A percentile compares a stretch with the other conserved stretches of the same genome.
Conservation (phyloP, 2,329 filamentous ascomycete species). For the Madurella fahalii region DNA sequence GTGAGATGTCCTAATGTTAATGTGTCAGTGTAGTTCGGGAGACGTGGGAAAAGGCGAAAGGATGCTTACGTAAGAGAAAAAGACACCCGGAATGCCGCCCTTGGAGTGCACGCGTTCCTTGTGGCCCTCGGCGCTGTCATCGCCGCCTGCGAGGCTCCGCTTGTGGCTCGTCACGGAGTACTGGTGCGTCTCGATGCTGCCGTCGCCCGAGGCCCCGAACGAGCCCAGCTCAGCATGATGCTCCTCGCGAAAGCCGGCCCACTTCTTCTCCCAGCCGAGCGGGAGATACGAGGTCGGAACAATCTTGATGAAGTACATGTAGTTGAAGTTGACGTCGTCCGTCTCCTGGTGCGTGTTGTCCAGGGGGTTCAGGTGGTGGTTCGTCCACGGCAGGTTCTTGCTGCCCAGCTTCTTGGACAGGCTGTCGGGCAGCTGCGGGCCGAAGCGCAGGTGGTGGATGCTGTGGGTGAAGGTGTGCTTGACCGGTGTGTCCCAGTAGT, state of each 20-base stretch:
- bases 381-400: conserved; percentile 65
- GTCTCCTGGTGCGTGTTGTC: conserved; percentile 76
- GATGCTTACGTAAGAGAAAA: conserved; percentile 87
- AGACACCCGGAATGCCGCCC: conserved; percentile 93
- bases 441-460: conserved; percentile 88
- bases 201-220: conserved; percentile 62
- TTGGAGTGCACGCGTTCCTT: conserved; percentile 85
- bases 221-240: conserved; percentile 62
- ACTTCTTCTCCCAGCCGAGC: conserved; percentile 74
- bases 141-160: conserved; percentile 77
- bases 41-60: not conserved
- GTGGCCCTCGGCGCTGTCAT: conserved; percentile 82
- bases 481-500: conserved; percentile 76
- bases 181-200: conserved; percentile 94
- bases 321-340: conserved; percentile 82
- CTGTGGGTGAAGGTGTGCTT: conserved; percentile 84
- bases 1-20: conserved; percentile 78
- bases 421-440: conserved; percentile 78
- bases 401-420: conserved; percentile 57
- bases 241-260: conserved; percentile 37
- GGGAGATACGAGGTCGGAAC: conserved; percentile 94
- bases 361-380: conserved; percentile 88
- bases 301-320: conserved; percentile 99
- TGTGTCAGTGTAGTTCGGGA: not conserved
- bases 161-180: conserved; percentile 98